Conservation (phyloP, 2,329 filamentous ascomycete genomes). For the Colletotrichum lini region DNA sequence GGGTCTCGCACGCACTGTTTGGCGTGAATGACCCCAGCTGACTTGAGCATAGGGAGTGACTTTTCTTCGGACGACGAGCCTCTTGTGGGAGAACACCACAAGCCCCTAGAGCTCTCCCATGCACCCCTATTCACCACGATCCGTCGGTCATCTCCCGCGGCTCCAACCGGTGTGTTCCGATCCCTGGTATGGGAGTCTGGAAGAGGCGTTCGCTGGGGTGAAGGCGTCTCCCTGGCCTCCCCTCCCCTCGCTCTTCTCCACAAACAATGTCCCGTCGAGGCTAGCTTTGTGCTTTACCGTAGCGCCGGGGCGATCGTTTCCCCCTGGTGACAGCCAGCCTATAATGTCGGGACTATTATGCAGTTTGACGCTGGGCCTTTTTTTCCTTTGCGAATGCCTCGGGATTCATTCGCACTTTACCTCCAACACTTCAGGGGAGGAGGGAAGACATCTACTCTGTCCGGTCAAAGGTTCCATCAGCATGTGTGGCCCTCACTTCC, state of each 20-base stretch:
- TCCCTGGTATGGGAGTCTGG: not conserved
- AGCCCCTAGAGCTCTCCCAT: too few species aligned
- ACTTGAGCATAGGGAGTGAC: not conserved
- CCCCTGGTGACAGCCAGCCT: not conserved
- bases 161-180: too few species aligned
- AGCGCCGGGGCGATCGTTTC: not conserved
- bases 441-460: too few species aligned
- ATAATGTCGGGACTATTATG: not conserved
- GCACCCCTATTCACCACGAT: not conserved
- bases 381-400: too few species aligned
- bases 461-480: not conserved
- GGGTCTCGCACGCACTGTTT: not conserved
- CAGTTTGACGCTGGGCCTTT: not conserved
- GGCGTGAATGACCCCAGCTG: not conserved
- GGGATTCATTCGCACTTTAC: not conserved
- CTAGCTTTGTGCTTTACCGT: not conserved
- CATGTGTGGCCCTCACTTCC: not conserved
- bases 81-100: not conserved
- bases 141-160: not conserved
- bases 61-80: too few species aligned
- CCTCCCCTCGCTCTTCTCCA: conserved; percentile 3
- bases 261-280: conserved; percentile 1
- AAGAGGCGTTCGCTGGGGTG: not conserved
- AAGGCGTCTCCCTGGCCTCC: not conserved
- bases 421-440: not conserved